A percentile compares a stretch with the other conserved stretches of the same genome.
Conservation (phyloP, 257 asterid genomes). For the Gardenia jasminoides region DNA sequence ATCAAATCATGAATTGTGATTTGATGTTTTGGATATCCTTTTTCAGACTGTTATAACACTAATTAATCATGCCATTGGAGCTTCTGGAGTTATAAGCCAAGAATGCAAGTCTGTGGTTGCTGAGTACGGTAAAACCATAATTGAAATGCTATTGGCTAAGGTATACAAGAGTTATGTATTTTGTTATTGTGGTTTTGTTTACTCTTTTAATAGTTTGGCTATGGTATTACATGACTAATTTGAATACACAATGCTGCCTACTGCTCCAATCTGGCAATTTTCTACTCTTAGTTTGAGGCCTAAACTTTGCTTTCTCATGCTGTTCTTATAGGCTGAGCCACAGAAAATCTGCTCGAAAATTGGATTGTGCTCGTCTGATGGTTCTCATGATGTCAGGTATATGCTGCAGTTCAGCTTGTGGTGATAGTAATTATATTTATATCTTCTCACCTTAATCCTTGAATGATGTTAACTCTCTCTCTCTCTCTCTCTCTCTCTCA, state of each 20-base stretch:
- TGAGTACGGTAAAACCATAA: conserved; percentile 61
- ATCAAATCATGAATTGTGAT: neutral
- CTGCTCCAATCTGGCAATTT: conserved; percentile 12
- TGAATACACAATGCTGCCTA: neutral
- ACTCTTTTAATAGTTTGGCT: neutral
- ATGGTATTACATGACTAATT: neutral
- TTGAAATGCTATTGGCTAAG: conserved; percentile 61
- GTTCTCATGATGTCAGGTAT: conserved; percentile 59
- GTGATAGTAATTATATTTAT: neutral
- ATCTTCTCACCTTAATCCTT: neutral
- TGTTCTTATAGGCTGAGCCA: conserved; percentile 50
- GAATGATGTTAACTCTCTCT: neutral
- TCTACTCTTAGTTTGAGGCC: conserved; percentile 1
- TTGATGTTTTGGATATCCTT: conserved; percentile 9
- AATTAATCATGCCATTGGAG: conserved; percentile 92
- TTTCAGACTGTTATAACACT: conserved; percentile 62
- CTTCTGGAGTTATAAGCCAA: conserved; percentile 79
- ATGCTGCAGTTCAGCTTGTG: conserved; percentile 12
- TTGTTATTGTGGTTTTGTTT: neutral
- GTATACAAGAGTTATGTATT: conserved; percentile 25
- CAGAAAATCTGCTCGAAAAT: conserved; percentile 57
- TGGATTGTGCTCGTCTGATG: conserved; percentile 59
- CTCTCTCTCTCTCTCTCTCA: neutral
- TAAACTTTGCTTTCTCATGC: conserved; percentile 14
- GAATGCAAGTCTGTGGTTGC: conserved; percentile 77